Conservation (phyloP, 2,329 filamentous ascomycete species). For the Zasmidium citrigriseum region DNA sequence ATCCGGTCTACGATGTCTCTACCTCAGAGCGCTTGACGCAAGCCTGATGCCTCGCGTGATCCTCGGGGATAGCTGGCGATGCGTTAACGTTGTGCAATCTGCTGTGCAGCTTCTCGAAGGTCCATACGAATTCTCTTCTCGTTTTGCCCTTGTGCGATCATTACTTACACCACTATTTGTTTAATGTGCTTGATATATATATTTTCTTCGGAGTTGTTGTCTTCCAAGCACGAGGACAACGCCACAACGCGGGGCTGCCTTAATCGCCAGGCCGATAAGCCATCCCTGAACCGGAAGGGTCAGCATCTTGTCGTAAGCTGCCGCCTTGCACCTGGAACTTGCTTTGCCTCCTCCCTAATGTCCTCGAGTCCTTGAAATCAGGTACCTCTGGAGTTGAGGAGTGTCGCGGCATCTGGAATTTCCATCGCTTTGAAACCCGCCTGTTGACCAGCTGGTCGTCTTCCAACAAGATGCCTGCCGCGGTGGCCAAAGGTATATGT, state of each 20-base stretch:
- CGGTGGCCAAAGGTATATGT: slow-evolving; percentile 7
- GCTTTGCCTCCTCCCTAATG: not conserved
- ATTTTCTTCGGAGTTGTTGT: too few species aligned
- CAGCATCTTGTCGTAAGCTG: not conserved
- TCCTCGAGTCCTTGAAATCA: not conserved
- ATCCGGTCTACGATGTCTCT: too few species aligned
- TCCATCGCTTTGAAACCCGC: not conserved
- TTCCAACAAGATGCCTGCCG: slow-evolving; percentile 4
- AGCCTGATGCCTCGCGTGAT: too few species aligned
- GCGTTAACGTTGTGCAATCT: too few species aligned
- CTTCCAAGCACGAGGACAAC: not conserved
- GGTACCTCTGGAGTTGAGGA: not conserved
- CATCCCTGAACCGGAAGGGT: not conserved
- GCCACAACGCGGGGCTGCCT: not conserved
- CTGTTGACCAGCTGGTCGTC: not conserved
- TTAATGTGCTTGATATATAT: too few species aligned
- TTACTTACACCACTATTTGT: not conserved
- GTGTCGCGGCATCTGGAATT: not conserved
- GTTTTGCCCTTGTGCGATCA: not conserved
- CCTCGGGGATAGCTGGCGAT: too few species aligned
- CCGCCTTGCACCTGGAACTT: not conserved
- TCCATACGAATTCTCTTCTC: not conserved
- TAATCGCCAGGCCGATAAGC: not conserved
- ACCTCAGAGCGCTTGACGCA: too few species aligned
- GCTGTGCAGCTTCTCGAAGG: too few species aligned